phyloP scores from a whole-genome alignment of 352 stramenopile genomes.

The Thalassiosira mediterranea region DNA sequence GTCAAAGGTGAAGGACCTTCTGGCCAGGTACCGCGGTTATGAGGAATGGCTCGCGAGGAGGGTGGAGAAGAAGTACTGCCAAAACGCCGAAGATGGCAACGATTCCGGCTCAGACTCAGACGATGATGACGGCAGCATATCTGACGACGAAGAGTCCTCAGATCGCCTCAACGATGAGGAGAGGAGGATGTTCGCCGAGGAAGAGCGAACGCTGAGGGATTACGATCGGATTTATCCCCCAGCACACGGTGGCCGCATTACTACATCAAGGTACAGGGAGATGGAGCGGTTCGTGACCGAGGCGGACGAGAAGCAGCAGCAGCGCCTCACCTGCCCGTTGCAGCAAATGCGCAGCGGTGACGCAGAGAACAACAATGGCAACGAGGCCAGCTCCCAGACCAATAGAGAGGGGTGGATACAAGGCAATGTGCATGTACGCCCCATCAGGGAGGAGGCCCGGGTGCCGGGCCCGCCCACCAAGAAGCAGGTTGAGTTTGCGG shows the following conservation, averaged over 20 bases:
- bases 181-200: constrained; percentile 34
- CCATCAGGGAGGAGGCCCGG: constrained; percentile 30
- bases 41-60: constrained; percentile 62
- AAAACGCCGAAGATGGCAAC: constrained; percentile 18
- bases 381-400: constrained; percentile 3
- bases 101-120: constrained; percentile 15
- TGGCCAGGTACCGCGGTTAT: constrained; percentile 65
- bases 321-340: constrained; percentile 51
- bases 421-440: constrained; percentile 43
- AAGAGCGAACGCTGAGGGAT: constrained; percentile 56
- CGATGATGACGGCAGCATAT: constrained; percentile 18
- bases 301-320: constrained; percentile 53
- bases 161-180: constrained; percentile 14
- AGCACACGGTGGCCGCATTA: constrained; percentile 24
- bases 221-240: constrained; percentile 72
- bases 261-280: constrained; percentile 49
- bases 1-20: constrained; percentile 50
- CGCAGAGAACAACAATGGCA: constrained; percentile 27
- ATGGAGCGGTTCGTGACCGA: constrained; percentile 53
- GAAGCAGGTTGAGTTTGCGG: constrained; percentile 62
- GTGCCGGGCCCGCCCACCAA: constrained; percentile 42
- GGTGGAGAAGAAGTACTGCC: constrained; percentile 58
- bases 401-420: constrained; percentile 47
- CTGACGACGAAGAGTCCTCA: constrained; percentile 6
- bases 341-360: constrained; percentile 40